Percentiles rank a stretch among this genome's conserved stretches.
Evolutionary conservation across 2,329 filamentous ascomycete species (phyloP).

Genomic region (Cadophora sp.): DNA sequence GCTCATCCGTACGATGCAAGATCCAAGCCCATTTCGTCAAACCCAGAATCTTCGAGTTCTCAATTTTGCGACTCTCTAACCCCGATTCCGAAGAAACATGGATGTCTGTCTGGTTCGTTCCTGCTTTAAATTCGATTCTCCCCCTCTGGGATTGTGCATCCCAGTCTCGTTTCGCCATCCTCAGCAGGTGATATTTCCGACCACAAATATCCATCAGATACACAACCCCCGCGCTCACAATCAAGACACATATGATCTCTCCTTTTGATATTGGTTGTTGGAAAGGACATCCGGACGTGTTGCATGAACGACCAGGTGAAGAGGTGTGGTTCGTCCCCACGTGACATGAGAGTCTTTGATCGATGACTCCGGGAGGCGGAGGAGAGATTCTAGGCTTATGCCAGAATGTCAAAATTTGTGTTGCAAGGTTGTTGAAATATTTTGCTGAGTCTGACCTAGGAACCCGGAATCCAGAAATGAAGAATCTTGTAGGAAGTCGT

Average conservation of each 20-base stretch:
- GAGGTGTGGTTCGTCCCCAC: neutral
- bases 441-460: no score
- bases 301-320: neutral
- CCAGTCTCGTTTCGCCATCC: neutral
- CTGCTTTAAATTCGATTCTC: neutral
- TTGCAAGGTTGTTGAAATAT: neutral
- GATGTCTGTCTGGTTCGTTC: neutral
- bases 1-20: neutral
- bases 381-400: neutral
- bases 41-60: neutral
- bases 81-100: no score
- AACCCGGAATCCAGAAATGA: neutral
- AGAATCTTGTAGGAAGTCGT: neutral
- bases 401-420: neutral
- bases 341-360: neutral
- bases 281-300: neutral
- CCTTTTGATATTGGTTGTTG: neutral
- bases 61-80: neutral
- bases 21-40: constrained; percentile 3
- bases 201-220: neutral
- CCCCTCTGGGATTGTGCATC: neutral
- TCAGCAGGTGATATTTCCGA: neutral
- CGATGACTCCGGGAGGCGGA: neutral
- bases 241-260: neutral
- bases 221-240: neutral